These are phyloP conservation scores for Pythium coloratum DNA, from an alignment of 352 stramenopile genomes.

Conservation along the genomic window DNA sequence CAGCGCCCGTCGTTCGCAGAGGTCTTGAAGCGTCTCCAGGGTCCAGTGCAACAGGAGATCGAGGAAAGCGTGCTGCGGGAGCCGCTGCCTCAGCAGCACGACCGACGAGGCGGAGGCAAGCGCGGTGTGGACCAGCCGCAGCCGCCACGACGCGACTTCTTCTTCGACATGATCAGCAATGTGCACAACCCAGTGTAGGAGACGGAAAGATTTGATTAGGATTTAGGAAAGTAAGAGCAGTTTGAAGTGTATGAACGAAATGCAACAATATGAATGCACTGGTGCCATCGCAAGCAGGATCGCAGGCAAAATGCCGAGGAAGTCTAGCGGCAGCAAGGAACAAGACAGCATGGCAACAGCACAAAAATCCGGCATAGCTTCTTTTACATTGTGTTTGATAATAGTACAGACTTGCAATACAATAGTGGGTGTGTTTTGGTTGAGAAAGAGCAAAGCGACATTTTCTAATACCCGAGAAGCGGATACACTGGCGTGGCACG, in stretches of 20 bases:
- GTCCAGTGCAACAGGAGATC: constrained; percentile 75
- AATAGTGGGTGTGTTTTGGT: constrained; percentile 15
- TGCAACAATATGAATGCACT: constrained; percentile 2
- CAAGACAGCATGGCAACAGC: constrained; percentile 19
- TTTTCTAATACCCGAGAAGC: constrained; percentile 25
- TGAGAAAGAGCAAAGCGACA: constrained; percentile 21
- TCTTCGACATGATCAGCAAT: constrained; percentile 35
- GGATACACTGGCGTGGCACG: neutral
- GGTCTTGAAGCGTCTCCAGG: constrained; percentile 74
- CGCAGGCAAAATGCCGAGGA: neutral
- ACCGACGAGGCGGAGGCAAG: constrained; percentile 14
- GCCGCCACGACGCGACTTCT: constrained; percentile 17
- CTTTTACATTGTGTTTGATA: constrained; percentile 16
- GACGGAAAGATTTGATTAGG: neutral
- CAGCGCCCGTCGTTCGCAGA: constrained; percentile 74
- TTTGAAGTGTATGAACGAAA: neutral
- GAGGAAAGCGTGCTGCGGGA: constrained; percentile 42
- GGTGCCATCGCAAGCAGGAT: neutral
- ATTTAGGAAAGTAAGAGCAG: neutral
- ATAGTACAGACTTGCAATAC: constrained; percentile 21
- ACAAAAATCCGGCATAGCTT: constrained; percentile 32
- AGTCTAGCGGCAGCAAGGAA: neutral
- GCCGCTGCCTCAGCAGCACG: constrained; percentile 23
- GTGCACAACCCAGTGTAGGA: constrained; percentile 25
- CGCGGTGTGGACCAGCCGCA: constrained; percentile 18